Percentiles rank a stretch among this genome's conserved stretches.
These are phyloP conservation scores for Globisporangium cederbergense DNA, from an alignment of 352 stramenopile species.

Conservation along the genomic window DNA sequence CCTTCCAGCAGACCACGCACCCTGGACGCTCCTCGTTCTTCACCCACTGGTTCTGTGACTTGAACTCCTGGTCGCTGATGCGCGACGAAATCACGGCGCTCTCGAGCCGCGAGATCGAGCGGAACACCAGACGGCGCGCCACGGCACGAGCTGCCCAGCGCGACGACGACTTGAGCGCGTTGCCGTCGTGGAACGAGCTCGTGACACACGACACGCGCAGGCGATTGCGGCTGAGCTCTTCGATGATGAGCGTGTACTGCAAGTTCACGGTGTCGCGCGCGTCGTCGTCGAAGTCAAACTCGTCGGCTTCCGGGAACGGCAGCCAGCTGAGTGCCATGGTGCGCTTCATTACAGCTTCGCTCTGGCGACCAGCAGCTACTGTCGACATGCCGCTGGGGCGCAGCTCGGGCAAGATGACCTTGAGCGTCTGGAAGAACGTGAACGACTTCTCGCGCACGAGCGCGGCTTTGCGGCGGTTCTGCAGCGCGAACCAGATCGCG, in stretches of 20 bases:
- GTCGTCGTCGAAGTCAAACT: slow-evolving; percentile 8
- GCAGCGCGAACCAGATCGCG: slow-evolving; percentile 59
- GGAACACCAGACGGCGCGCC: slow-evolving; percentile 39
- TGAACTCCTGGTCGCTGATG: slow-evolving; percentile 39
- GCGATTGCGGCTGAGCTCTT: slow-evolving; percentile 45
- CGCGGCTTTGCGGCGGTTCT: slow-evolving; percentile 47
- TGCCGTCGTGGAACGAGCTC: slow-evolving; percentile 48
- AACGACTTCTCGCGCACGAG: slow-evolving; percentile 49
- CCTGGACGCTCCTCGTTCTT: slow-evolving; percentile 50
- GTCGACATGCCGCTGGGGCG: slow-evolving; percentile 13
- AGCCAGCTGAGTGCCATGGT: slow-evolving; percentile 61
- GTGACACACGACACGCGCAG: slow-evolving; percentile 56
- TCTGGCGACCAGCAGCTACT: slow-evolving; percentile 20
- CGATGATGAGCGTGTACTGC: slow-evolving; percentile 63
- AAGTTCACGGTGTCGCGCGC: slow-evolving; percentile 37
- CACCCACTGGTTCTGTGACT: slow-evolving; percentile 55
- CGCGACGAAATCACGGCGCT: slow-evolving; percentile 39
- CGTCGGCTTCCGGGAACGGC: slow-evolving; percentile 31
- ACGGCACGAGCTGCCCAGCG: slow-evolving; percentile 32
- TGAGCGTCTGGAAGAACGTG: slow-evolving; percentile 65
- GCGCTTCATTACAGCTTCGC: slow-evolving; percentile 48
- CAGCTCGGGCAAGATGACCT: slow-evolving; percentile 47
- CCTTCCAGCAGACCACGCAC: slow-evolving; percentile 69
- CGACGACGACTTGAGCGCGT: slow-evolving; percentile 28
- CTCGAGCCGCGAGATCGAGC: slow-evolving; percentile 48